Evolutionary conservation across 768 basidiomycete species (phyloP).

Genomic region (Filobasidium floriforme): DNA sequence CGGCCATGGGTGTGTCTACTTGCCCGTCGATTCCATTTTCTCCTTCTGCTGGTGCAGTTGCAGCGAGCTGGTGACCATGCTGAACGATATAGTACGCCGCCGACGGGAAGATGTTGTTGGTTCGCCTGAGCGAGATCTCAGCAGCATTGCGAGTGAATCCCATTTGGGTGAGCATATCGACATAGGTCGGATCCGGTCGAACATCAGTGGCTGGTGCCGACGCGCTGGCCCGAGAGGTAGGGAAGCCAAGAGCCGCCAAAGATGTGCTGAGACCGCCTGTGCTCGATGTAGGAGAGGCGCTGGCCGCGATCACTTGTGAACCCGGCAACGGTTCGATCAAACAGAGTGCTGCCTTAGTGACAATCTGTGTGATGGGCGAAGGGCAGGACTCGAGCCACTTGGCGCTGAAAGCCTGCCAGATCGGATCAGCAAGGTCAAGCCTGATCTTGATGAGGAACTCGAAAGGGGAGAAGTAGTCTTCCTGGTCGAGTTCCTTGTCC

Average conservation of each 20-base stretch:
- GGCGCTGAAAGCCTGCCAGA: slow-evolving; percentile 69
- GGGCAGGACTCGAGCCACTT: slow-evolving; percentile 70
- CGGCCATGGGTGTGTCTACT: slow-evolving; percentile 15
- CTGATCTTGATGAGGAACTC: slow-evolving; percentile 80
- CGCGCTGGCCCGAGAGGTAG: slow-evolving; percentile 70
- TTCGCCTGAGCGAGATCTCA: slow-evolving; percentile 71
- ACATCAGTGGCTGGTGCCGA: slow-evolving; percentile 54
- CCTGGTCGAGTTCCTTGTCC: slow-evolving; percentile 70
- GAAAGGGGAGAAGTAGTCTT: slow-evolving; percentile 73
- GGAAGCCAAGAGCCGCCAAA: slow-evolving; percentile 60
- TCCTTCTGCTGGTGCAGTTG: slow-evolving; percentile 1
- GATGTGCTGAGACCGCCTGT: slow-evolving; percentile 71
- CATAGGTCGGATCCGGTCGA: slow-evolving; percentile 31
- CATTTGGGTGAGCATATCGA: slow-evolving; percentile 87
- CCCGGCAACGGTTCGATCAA: slow-evolving; percentile 76
- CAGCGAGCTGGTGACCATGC: slow-evolving; percentile 48
- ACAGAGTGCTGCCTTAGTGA: slow-evolving; percentile 70
- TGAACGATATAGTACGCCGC: slow-evolving; percentile 80
- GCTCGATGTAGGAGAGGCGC: slow-evolving; percentile 41
- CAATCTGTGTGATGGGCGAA: slow-evolving; percentile 62
- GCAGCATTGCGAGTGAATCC: slow-evolving; percentile 87
- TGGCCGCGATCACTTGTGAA: slow-evolving; percentile 53
- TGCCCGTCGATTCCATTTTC: background rate
- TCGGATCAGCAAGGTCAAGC: slow-evolving; percentile 58
- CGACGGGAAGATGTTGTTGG: slow-evolving; percentile 77